Percentiles rank a stretch among this genome's conserved stretches.
Evolutionary conservation across 176 grass and related monocot species (phyloP).

Genomic region (Zizania latifolia): DNA sequence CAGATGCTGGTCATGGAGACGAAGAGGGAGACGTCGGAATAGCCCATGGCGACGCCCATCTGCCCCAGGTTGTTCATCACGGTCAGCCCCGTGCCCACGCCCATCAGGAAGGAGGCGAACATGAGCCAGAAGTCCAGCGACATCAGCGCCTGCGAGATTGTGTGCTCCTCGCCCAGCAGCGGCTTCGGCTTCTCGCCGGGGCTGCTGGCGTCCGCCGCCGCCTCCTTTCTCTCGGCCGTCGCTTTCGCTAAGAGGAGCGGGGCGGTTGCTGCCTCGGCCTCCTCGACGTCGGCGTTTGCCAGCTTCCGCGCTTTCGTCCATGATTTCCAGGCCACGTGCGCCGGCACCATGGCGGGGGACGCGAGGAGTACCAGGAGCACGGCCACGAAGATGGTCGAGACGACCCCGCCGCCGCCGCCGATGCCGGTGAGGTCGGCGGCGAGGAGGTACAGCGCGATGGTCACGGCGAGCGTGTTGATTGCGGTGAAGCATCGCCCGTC

Average conservation of each 20-base stretch:
- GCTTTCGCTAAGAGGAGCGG: constrained; percentile 6
- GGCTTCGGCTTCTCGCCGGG: constrained; percentile 30
- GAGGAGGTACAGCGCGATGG: constrained; percentile 87
- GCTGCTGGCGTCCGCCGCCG: background rate
- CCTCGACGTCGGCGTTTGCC: constrained; percentile 47
- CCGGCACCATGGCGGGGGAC: constrained; percentile 64
- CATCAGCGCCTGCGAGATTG: constrained; percentile 55
- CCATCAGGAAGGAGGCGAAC: constrained; percentile 79
- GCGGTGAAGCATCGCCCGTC: constrained; percentile 54
- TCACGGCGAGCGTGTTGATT: constrained; percentile 74
- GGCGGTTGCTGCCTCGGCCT: background rate
- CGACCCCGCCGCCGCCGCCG: constrained; percentile 22
- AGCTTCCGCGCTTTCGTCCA: constrained; percentile 17
- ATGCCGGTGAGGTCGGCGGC: constrained; percentile 61
- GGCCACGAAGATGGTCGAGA: constrained; percentile 58
- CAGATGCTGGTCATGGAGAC: constrained; percentile 95
- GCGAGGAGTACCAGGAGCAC: constrained; percentile 60
- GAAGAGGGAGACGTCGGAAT: constrained; percentile 84
- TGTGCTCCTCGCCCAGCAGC: constrained; percentile 87
- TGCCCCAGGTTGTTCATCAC: constrained; percentile 99
- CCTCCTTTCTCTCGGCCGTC: background rate
- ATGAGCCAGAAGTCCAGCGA: constrained; percentile 84
- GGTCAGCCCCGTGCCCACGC: constrained; percentile 79
- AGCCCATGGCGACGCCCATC: constrained; percentile 89
- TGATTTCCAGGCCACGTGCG: constrained; percentile 40